Conservation (phyloP, 1,284 basidiomycete species). For the Heliocybe sulcata region DNA sequence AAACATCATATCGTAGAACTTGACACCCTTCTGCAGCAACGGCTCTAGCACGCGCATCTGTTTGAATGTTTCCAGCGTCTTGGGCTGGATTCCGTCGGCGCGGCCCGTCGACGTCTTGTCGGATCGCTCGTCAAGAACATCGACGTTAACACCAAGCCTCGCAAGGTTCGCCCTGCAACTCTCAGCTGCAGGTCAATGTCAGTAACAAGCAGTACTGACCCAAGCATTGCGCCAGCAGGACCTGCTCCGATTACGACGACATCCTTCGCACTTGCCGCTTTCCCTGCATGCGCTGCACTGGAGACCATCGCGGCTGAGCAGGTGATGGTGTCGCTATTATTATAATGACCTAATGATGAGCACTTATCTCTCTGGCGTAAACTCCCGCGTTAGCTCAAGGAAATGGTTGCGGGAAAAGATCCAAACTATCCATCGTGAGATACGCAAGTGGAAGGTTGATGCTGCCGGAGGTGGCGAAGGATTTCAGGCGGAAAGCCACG, state of each 20-base stretch:
- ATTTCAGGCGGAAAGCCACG: too few relatives aligned
- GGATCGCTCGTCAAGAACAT: not conserved
- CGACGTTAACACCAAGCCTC: not conserved
- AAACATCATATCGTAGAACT: not conserved
- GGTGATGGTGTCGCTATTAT: too few relatives aligned
- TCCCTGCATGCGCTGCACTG: too few relatives aligned
- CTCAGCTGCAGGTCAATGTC: not conserved
- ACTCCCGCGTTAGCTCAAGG: too few relatives aligned
- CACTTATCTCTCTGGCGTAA: too few relatives aligned
- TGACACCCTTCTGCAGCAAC: not conserved
- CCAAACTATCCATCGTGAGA: too few relatives aligned
- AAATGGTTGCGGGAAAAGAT: too few relatives aligned
- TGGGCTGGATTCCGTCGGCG: not conserved
- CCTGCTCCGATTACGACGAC: not conserved
- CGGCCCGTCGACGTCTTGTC: not conserved
- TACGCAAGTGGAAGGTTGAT: too few relatives aligned
- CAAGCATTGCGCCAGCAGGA: not conserved
- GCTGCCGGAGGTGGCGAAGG: too few relatives aligned
- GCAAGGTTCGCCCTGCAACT: not conserved
- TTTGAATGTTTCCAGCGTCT: not conserved
- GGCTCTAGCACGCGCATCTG: not conserved
- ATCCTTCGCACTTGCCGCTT: not conserved
- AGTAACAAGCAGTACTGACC: not conserved
- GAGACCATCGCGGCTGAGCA: too few relatives aligned
- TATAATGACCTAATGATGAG: too few relatives aligned